phyloP scores from a whole-genome alignment of 768 basidiomycete species.

The Podaxis rugospora region DNA sequence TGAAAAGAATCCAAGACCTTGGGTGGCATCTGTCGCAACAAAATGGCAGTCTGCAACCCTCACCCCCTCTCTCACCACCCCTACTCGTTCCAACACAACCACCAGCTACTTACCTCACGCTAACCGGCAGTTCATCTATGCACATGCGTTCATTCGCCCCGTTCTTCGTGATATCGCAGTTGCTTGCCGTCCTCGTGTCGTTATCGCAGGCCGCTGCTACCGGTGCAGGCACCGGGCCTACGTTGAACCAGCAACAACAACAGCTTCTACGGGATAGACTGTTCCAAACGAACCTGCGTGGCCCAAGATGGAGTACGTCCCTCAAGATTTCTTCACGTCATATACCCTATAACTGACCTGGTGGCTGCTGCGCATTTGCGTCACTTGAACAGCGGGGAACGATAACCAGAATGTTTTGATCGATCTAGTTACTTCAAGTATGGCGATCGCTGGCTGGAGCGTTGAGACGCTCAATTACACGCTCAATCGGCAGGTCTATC shows the following conservation, averaged over 20 bases:
- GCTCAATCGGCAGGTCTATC: constrained; percentile 16
- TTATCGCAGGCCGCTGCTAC: neutral
- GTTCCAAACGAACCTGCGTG: constrained; percentile 27
- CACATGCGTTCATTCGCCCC: neutral
- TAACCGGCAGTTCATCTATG: neutral
- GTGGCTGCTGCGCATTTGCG: neutral
- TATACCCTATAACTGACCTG: neutral
- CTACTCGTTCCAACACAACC: neutral
- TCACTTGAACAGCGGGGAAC: constrained; percentile 21
- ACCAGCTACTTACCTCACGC: neutral
- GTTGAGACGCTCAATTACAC: constrained; percentile 22
- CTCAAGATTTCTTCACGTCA: neutral
- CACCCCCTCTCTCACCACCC: neutral
- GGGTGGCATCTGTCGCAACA: neutral
- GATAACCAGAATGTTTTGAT: constrained; percentile 27
- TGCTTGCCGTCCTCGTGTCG: neutral
- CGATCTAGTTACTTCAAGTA: constrained; percentile 18
- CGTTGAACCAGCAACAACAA: constrained; percentile 15
- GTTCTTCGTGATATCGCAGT: neutral
- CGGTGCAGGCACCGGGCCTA: neutral
- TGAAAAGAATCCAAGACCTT: neutral
- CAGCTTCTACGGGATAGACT: constrained; percentile 24
- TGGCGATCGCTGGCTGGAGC: constrained; percentile 21
- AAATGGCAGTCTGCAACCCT: neutral
- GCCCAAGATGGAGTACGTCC: constrained; percentile 26